phyloP scores from a whole-genome alignment of 768 basidiomycete genomes.

The Boletales sp. region DNA sequence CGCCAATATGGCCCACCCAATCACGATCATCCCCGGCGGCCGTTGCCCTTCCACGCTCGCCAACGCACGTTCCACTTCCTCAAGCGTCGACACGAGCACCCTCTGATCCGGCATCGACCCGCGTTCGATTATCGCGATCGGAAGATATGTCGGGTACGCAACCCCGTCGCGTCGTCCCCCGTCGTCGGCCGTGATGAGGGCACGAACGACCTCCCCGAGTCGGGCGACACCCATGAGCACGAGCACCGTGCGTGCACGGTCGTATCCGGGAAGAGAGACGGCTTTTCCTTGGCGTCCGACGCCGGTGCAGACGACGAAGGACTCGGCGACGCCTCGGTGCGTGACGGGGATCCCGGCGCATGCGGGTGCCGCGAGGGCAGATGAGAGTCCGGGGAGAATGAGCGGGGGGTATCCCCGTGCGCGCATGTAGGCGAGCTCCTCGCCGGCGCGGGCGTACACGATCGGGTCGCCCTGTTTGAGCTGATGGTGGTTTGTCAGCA shows the following conservation, averaged over 20 bases:
- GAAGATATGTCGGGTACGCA: conserved; percentile 70
- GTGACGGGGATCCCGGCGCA: conserved; percentile 93
- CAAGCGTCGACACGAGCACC: conserved; percentile 73
- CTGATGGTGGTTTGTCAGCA: conserved; percentile 33
- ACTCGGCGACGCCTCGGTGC: conserved; percentile 91
- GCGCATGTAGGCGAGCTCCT: conserved; percentile 93
- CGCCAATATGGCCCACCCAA: conserved; percentile 88
- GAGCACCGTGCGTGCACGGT: conserved; percentile 73
- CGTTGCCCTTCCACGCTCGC: conserved; percentile 79
- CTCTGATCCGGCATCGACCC: conserved; percentile 95
- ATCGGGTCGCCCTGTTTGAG: conserved; percentile 98
- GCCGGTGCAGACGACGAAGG: conserved; percentile 87
- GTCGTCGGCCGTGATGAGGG: conserved; percentile 37
- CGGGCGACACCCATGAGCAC: conserved; percentile 96
- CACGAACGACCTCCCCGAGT: conserved; percentile 63
- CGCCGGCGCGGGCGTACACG: conserved; percentile 91
- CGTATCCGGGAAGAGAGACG: conserved; percentile 85
- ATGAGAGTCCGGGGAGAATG: conserved; percentile 86
- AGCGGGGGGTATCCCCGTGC: conserved; percentile 77
- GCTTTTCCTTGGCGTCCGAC: conserved; percentile 84
- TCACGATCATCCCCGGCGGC: conserved; percentile 93
- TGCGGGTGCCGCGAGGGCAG: conserved; percentile 84
- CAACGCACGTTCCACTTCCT: conserved; percentile 65
- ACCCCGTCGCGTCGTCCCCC: conserved; percentile 47
- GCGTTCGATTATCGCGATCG: conserved; percentile 92